Base-by-base conservation (phyloP, 257 asterid genomes). In the Lavandula angustifolia region DNA sequence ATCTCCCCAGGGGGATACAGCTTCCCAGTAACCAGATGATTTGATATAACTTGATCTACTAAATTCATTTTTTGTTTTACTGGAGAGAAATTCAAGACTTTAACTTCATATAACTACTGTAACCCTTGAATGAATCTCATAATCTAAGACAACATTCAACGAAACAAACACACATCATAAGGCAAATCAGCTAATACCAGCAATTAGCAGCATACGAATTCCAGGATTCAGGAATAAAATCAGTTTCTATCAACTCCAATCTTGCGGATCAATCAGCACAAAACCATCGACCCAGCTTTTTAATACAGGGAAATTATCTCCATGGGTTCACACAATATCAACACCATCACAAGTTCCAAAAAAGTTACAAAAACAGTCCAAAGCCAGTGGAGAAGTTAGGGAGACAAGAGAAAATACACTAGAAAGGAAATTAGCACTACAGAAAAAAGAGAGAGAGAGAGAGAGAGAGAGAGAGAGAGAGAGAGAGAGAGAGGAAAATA, bases 211-310 rank as follows among this genome's bases (percentile, higher is more conserved):
- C 53, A 3, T 8, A 22, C 53, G 3, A 6, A 67, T 14, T 47
- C 29, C 49, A 5, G 53, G 63, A 55, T 17, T 31, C 41, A n/a
- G n/a, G n/a, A n/a, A n/a, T n/a, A n/a, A n/a, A n/a, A 60, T 63
- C 54, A 40, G 43, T 42, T 12, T 40, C 38, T 2, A 44, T 72
- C 14, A 9, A 74, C 11, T 27, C 64, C 12, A 59, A 27, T 38
- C 34, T 60, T 47, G 44, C 22, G 13, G 65, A 67, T 68, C 59
- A 68, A 59, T 38, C 51, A 60, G 60, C 66, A 37, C 17, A 66
- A 27, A 66, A 33, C 50, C 50, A 10, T 46, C 22, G 49, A 46
- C 68, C 62, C 59, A 60, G 66, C 61, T 49, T n/a, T 37, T 48
- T 34, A 13, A 61, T 5, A 57, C 43, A 66, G 66, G n/a, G n/a